These are phyloP conservation scores for Syzygium grande DNA, from an alignment of 345 rosid species.

Conservation along the genomic window DNA sequence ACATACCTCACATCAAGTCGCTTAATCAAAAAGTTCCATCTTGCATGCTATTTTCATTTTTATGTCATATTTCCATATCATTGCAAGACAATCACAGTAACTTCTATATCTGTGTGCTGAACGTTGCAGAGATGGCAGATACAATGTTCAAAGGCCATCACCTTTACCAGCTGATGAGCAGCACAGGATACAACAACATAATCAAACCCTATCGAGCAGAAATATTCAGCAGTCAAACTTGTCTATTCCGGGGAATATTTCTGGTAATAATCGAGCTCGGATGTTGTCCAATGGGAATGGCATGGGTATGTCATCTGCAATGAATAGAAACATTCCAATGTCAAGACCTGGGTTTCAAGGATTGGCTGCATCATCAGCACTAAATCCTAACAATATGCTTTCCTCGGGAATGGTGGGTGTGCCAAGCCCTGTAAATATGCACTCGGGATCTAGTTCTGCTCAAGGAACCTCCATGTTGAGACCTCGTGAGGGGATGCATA, in stretches of 20 bases:
- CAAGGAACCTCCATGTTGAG: constrained; percentile 74
- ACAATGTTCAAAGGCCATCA: constrained; percentile 49
- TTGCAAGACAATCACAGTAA: not conserved
- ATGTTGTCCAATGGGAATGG: constrained; percentile 64
- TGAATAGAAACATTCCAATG: constrained; percentile 61
- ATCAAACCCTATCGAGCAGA: constrained; percentile 64
- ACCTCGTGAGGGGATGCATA: constrained; percentile 66
- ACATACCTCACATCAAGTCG: not conserved
- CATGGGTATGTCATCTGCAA: constrained; percentile 54
- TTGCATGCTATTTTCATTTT: not conserved
- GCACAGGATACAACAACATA: constrained; percentile 61
- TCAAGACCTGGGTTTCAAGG: constrained; percentile 82
- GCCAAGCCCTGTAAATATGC: constrained; percentile 54
- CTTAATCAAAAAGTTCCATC: not conserved
- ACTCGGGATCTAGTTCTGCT: constrained; percentile 56
- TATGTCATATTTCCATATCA: not conserved
- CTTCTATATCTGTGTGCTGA: not conserved
- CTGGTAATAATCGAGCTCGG: constrained; percentile 65
- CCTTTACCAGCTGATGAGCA: constrained; percentile 78
- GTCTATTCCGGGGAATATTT: constrained; percentile 55
- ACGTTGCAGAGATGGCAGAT: constrained; percentile 64
- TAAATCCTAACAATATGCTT: constrained; percentile 58
- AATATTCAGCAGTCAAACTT: constrained; percentile 62
- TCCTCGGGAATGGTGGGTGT: constrained; percentile 66
- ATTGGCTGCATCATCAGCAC: constrained; percentile 54